A percentile compares a stretch with the other conserved stretches of the same genome.
phyloP scores from a whole-genome alignment of 2,329 filamentous ascomycete genomes.

The Alternaria gaisen region DNA sequence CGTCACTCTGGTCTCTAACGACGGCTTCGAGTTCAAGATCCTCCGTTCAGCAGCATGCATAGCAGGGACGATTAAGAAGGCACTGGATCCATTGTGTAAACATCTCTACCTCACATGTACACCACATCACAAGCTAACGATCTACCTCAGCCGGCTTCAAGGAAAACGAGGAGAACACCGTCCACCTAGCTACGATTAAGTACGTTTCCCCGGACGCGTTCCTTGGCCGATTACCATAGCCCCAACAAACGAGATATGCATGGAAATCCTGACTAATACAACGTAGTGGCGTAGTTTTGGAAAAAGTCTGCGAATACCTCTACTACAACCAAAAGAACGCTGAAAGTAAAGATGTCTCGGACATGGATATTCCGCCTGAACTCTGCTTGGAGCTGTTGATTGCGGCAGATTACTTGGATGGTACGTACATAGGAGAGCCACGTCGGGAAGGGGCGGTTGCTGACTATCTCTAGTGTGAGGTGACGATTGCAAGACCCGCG shows the following conservation, averaged over 20 bases:
- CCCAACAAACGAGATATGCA: neutral
- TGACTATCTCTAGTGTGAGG: neutral
- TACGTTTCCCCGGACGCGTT: conserved; percentile 51
- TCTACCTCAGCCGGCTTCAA: conserved; percentile 65
- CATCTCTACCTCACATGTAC: neutral
- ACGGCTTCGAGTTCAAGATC: conserved; percentile 80
- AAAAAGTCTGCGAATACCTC: conserved; percentile 84
- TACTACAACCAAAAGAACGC: conserved; percentile 81
- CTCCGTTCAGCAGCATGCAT: conserved; percentile 74
- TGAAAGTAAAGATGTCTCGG: conserved; percentile 75
- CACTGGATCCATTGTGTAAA: conserved; percentile 75
- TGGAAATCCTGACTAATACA: conserved; percentile 9
- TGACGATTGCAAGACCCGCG: neutral
- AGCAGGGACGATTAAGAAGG: conserved; percentile 76
- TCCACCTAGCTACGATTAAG: conserved; percentile 77
- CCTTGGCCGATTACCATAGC: neutral
- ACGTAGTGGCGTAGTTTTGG: conserved; percentile 73
- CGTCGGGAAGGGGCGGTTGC: neutral
- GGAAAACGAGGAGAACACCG: conserved; percentile 71
- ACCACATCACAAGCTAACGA: neutral
- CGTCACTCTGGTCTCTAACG: conserved; percentile 77
- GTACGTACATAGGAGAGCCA: conserved; percentile 15
- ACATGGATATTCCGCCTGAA: conserved; percentile 83
- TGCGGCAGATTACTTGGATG: conserved; percentile 76
- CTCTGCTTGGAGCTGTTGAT: conserved; percentile 79